Conservation (phyloP, 768 basidiomycete species). For the Lentinus tigrinus region DNA sequence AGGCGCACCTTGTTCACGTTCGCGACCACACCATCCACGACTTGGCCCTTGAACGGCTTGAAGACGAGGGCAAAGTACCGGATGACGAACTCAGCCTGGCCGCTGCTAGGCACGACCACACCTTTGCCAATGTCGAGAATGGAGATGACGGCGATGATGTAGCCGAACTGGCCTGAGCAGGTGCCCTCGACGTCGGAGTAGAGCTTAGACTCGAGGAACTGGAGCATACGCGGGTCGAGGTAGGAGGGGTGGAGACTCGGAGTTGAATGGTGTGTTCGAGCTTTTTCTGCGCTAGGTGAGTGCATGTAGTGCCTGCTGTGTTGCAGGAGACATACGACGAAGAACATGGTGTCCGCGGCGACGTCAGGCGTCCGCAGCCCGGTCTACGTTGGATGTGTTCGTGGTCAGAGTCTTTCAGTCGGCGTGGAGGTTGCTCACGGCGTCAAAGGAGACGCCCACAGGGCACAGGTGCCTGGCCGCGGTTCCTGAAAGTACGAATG, state of each 20-base stretch:
- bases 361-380: no score
- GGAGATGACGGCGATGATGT: constrained; percentile 89
- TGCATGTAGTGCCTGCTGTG: background rate
- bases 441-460: no score
- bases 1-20: constrained; percentile 95
- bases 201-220: constrained; percentile 89
- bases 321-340: constrained; percentile 21
- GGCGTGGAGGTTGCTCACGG: no score
- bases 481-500: no score
- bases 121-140: constrained; percentile 92
- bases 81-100: constrained; percentile 94
- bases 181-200: constrained; percentile 97
- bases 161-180: constrained; percentile 92
- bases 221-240: constrained; percentile 93
- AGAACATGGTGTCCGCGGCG: constrained; percentile 29
- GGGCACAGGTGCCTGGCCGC: no score
- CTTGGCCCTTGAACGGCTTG: constrained; percentile 99
- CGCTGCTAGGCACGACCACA: constrained; percentile 86
- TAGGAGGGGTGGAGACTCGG: constrained; percentile 99
- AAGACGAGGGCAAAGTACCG: constrained; percentile 96
- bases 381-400: no score
- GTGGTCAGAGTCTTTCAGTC: no score
- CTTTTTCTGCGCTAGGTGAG: constrained; percentile 70
- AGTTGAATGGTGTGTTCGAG: constrained; percentile 92
- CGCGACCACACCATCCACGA: constrained; percentile 93